Percentiles rank a stretch among this genome's conserved stretches.
Conservation (phyloP, 371 early-diverging fungal species). For the Lichtheimia ramosa region DNA sequence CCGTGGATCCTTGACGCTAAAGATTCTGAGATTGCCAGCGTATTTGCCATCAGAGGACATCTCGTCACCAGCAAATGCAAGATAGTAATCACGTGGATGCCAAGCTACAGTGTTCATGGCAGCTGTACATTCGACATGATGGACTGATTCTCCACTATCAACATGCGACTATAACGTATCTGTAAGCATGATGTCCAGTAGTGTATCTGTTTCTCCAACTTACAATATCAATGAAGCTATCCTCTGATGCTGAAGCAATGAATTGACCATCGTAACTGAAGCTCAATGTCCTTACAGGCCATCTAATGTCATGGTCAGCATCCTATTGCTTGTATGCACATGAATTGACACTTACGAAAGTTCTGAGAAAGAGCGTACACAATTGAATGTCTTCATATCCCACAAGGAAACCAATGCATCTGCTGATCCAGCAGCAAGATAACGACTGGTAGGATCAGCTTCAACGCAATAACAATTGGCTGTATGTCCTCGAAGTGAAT, state of each 20-base stretch:
- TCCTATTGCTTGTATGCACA: not conserved
- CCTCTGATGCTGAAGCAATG: slow-evolving; percentile 83
- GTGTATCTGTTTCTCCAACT: not conserved
- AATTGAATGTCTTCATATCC: slow-evolving; percentile 69
- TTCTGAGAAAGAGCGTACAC: slow-evolving; percentile 67
- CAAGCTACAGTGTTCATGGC: slow-evolving; percentile 83
- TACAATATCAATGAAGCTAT: slow-evolving; percentile 79
- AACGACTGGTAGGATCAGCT: slow-evolving; percentile 77
- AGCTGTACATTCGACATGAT: slow-evolving; percentile 66
- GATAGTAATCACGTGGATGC: slow-evolving; percentile 77
- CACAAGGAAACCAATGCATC: slow-evolving; percentile 77
- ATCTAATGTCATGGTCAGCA: slow-evolving; percentile 39
- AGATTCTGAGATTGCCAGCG: slow-evolving; percentile 48
- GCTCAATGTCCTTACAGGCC: slow-evolving; percentile 82
- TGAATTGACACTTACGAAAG: slow-evolving; percentile 56
- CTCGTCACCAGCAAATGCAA: slow-evolving; percentile 87
- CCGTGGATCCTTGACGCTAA: slow-evolving; percentile 37
- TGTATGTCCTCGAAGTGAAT: slow-evolving; percentile 73
- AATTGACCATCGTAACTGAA: slow-evolving; percentile 86
- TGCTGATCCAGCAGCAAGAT: slow-evolving; percentile 78
- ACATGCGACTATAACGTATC: slow-evolving; percentile 60
- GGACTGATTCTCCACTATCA: slow-evolving; percentile 73
- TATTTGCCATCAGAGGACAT: slow-evolving; percentile 42
- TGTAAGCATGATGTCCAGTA: not conserved
- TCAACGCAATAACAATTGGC: slow-evolving; percentile 84